phyloP scores from a whole-genome alignment of 2,329 filamentous ascomycete genomes.

The Fusarium circinatum region DNA sequence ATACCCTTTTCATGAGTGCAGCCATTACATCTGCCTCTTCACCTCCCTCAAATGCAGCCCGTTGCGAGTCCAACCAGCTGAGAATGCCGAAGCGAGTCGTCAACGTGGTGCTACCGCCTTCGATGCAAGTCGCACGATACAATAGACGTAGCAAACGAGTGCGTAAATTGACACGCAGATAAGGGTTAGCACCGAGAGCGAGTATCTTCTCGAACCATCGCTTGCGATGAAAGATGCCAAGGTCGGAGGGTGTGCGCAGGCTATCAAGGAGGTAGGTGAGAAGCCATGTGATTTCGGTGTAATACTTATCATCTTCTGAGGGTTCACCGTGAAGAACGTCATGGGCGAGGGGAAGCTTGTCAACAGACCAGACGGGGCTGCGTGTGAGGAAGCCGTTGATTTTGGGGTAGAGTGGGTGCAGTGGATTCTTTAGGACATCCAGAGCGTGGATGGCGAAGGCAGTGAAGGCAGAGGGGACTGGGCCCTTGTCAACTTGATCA shows the following conservation, averaged over 20 bases:
- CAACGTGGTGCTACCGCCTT: constrained; percentile 81
- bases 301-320: constrained; percentile 76
- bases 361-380: constrained; percentile 78
- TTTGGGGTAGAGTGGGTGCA: constrained; percentile 86
- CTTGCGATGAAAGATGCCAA: constrained; percentile 69
- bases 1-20: constrained; percentile 66
- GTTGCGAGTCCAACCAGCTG: constrained; percentile 76
- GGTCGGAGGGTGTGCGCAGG: constrained; percentile 67
- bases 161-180: constrained; percentile 67
- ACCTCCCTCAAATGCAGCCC: constrained; percentile 53
- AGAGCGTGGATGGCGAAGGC: constrained; percentile 79
- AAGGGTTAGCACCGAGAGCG: constrained; percentile 73
- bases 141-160: constrained; percentile 71
- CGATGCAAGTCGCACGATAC: constrained; percentile 73
- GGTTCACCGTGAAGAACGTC: constrained; percentile 72
- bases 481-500: constrained; percentile 60
- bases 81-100: constrained; percentile 79
- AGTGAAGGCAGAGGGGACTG: constrained; percentile 78
- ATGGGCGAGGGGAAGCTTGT: constrained; percentile 77
- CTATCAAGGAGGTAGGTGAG: constrained; percentile 76
- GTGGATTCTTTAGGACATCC: constrained; percentile 76
- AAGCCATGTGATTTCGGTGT: constrained; percentile 79
- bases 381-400: constrained; percentile 85
- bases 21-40: constrained; percentile 62
- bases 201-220: constrained; percentile 81